Percentiles rank a stretch among this genome's conserved stretches.
These are phyloP conservation scores for Boletus coccyginus DNA, from an alignment of 768 basidiomycete species.

Conservation along the genomic window DNA sequence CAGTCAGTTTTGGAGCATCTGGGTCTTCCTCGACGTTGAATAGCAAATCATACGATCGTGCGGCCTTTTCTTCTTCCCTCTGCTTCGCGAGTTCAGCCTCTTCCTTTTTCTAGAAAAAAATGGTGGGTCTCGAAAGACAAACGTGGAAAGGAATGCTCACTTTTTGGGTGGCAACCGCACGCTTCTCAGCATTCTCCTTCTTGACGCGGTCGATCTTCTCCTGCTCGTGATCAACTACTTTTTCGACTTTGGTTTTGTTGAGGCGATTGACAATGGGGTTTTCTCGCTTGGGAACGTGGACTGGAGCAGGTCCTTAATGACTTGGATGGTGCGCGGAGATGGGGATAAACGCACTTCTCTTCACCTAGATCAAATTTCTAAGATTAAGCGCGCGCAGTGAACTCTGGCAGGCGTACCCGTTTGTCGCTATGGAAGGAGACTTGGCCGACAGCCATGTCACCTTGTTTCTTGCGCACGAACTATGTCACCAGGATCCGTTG, in stretches of 20 bases:
- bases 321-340: not conserved
- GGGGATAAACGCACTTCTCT: constrained; percentile 52
- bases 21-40: constrained; percentile 67
- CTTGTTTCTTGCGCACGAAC: constrained; percentile 70
- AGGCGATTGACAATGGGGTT: constrained; percentile 90
- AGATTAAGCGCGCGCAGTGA: not conserved
- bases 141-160: constrained; percentile 36
- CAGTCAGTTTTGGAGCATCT: constrained; percentile 50
- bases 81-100: constrained; percentile 71
- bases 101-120: constrained; percentile 60
- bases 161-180: constrained; percentile 62
- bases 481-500: not conserved
- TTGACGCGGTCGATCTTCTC: constrained; percentile 83
- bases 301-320: constrained; percentile 35
- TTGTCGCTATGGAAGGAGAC: constrained; percentile 95
- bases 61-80: constrained; percentile 84
- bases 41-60: constrained; percentile 81
- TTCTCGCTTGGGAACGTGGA: constrained; percentile 76
- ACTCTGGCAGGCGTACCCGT: constrained; percentile 43
- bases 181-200: constrained; percentile 62
- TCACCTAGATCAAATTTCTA: constrained; percentile 52
- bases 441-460: constrained; percentile 96
- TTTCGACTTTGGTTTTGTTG: constrained; percentile 89
- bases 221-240: constrained; percentile 85
- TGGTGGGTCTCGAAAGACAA: not conserved